phyloP scores from a whole-genome alignment of 371 early-diverging fungal genomes.

The Dinochytrium kinnereticum region DNA sequence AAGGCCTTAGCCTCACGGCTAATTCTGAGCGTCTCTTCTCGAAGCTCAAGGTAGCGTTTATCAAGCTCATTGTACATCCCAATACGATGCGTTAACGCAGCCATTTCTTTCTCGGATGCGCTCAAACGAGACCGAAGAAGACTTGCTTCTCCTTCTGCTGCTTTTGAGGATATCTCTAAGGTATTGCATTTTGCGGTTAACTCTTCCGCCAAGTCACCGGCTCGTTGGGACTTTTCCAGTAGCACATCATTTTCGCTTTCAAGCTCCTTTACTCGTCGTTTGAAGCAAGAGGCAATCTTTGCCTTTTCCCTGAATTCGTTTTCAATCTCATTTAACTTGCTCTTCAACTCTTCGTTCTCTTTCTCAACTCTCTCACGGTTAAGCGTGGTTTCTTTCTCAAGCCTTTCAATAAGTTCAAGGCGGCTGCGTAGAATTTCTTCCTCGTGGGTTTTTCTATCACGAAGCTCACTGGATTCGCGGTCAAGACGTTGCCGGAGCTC shows the following conservation, averaged over 20 bases:
- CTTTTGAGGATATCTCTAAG: neutral
- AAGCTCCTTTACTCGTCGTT: slow-evolving; percentile 32
- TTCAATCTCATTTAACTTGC: slow-evolving; percentile 56
- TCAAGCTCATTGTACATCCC: slow-evolving; percentile 41
- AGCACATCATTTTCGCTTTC: slow-evolving; percentile 37
- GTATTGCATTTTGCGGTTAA: neutral
- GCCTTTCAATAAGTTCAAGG: slow-evolving; percentile 28
- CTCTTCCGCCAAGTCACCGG: slow-evolving; percentile 1
- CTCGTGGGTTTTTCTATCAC: slow-evolving; percentile 29
- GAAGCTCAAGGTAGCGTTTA: slow-evolving; percentile 33
- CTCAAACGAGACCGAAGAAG: slow-evolving; percentile 10
- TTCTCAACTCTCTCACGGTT: slow-evolving; percentile 34
- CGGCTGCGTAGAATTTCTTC: slow-evolving; percentile 22
- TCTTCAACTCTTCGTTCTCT: slow-evolving; percentile 46
- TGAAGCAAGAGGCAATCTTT: slow-evolving; percentile 24
- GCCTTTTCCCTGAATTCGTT: slow-evolving; percentile 38
- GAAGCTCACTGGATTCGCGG: slow-evolving; percentile 24
- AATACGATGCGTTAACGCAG: slow-evolving; percentile 27
- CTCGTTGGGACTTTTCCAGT: neutral
- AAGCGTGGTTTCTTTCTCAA: slow-evolving; percentile 34
- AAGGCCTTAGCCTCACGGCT: slow-evolving; percentile 18
- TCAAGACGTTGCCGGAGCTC: slow-evolving; percentile 32
- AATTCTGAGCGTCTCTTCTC: slow-evolving; percentile 31
- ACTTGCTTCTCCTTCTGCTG: slow-evolving; percentile 15
- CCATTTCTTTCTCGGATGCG: slow-evolving; percentile 34